Evolutionary conservation across 176 grass and related monocot genomes (phyloP).

Genomic region (Oryza coarctata): DNA sequence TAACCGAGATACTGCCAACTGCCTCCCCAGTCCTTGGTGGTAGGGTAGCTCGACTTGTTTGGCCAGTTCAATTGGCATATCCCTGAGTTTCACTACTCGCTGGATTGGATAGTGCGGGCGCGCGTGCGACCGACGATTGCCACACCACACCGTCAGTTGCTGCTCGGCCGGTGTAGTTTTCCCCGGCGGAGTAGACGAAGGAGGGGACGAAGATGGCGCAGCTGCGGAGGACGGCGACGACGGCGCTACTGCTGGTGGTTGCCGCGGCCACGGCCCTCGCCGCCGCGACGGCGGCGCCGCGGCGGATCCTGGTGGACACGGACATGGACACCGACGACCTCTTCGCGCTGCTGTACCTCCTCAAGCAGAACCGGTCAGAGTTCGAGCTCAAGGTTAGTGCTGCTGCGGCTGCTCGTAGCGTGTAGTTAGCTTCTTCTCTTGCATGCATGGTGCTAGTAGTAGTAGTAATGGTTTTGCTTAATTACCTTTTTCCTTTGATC

Average conservation of each 20-base stretch:
- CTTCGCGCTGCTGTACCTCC: slow-evolving; percentile 66
- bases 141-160: too few relatives aligned
- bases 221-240: background rate
- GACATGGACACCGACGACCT: slow-evolving; percentile 80
- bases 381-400: slow-evolving; percentile 66
- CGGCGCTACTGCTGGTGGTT: background rate
- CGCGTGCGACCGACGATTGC: background rate
- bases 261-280: background rate
- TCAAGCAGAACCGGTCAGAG: slow-evolving; percentile 75
- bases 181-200: background rate
- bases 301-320: slow-evolving; percentile 67
- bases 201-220: background rate
- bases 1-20: too few relatives aligned
- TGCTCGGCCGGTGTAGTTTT: background rate
- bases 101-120: too few relatives aligned
- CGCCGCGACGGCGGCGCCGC: slow-evolving; percentile 4
- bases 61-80: too few relatives aligned
- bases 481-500: too few relatives aligned
- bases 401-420: background rate
- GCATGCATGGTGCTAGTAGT: background rate
- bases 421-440: background rate
- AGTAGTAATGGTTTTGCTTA: background rate
- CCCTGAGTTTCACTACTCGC: too few relatives aligned
- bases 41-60: background rate
- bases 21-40: background rate